A percentile compares a stretch with the other conserved stretches of the same genome.
These are phyloP conservation scores for Nigrograna mackinnonii DNA, from an alignment of 2,329 filamentous ascomycete genomes.

Conservation along the genomic window DNA sequence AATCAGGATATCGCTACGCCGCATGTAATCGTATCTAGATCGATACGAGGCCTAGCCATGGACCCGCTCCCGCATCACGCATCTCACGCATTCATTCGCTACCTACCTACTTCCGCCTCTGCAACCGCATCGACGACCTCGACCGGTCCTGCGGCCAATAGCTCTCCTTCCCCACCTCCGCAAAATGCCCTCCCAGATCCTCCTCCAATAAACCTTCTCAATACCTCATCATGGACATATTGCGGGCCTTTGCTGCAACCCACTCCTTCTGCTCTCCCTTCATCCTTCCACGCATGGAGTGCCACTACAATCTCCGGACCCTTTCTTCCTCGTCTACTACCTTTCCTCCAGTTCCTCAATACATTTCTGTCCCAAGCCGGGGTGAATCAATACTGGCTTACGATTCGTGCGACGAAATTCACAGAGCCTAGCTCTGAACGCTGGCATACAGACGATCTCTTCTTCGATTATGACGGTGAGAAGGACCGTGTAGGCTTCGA, in stretches of 20 bases:
- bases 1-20: too few relatives aligned
- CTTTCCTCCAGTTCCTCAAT: conserved; percentile 47
- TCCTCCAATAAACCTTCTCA: conserved; percentile 10
- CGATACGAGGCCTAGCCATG: too few relatives aligned
- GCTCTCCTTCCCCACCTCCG: neutral
- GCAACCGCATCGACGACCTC: conserved; percentile 1
- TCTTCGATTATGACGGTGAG: conserved; percentile 35
- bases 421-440: conserved; percentile 51
- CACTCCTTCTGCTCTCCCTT: conserved; percentile 11
- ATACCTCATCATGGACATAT: conserved; percentile 29
- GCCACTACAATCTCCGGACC: conserved; percentile 36
- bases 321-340: conserved; percentile 40
- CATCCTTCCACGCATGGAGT: conserved; percentile 42
- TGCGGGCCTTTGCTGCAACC: conserved; percentile 22
- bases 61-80: conserved; percentile 13
- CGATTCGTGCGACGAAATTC: conserved; percentile 50
- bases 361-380: conserved; percentile 39
- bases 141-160: neutral
- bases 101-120: conserved; percentile 1
- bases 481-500: conserved; percentile 1
- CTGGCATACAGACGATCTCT: conserved; percentile 57
- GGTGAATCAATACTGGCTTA: conserved; percentile 52
- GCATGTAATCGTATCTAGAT: too few relatives aligned
- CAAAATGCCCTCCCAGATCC: too few relatives aligned
- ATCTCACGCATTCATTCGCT: conserved; percentile 17